phyloP scores from a whole-genome alignment of 2,329 filamentous ascomycete species.

The Diaporthe citrichinensis region DNA sequence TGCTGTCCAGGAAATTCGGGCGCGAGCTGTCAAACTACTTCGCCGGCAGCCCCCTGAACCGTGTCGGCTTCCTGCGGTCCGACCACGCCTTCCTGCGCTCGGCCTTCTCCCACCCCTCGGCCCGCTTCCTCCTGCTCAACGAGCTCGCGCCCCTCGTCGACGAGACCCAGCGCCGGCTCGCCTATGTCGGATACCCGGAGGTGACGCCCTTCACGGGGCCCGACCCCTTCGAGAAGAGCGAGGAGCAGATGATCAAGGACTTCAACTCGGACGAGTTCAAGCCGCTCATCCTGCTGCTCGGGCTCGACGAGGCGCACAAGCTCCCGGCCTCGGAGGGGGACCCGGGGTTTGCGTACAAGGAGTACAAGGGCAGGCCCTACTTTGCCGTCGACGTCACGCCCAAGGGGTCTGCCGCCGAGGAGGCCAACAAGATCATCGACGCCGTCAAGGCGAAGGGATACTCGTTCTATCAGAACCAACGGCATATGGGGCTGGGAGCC shows the following conservation, averaged over 20 bases:
- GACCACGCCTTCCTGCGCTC: constrained; percentile 78
- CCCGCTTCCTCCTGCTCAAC: constrained; percentile 84
- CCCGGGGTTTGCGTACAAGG: constrained; percentile 71
- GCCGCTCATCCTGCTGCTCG: constrained; percentile 86
- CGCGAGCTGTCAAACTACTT: constrained; percentile 89
- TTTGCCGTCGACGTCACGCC: constrained; percentile 94
- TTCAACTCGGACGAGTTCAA: constrained; percentile 80
- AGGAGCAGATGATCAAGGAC: constrained; percentile 79
- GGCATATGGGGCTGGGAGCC: constrained; percentile 60
- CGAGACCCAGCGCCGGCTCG: constrained; percentile 69
- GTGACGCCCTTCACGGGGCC: constrained; percentile 78
- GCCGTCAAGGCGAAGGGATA: constrained; percentile 72
- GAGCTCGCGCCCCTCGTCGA: constrained; percentile 80
- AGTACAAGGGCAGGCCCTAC: constrained; percentile 84
- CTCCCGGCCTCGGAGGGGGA: constrained; percentile 48
- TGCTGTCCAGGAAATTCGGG: constrained; percentile 84
- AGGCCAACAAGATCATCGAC: constrained; percentile 68
- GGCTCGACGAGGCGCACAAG: constrained; percentile 75
- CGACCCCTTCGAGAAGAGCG: constrained; percentile 78
- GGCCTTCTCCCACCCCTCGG: constrained; percentile 75
- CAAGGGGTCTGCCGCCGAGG: constrained; percentile 72
- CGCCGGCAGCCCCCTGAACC: constrained; percentile 82
- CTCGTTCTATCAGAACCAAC: constrained; percentile 73
- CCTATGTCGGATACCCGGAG: constrained; percentile 78
- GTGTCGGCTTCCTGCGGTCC: constrained; percentile 81